Percentiles rank a stretch among this genome's conserved stretches.
Conservation (phyloP, 2,329 filamentous ascomycete genomes). For the Dryadomyces quercus-mongolicae region DNA sequence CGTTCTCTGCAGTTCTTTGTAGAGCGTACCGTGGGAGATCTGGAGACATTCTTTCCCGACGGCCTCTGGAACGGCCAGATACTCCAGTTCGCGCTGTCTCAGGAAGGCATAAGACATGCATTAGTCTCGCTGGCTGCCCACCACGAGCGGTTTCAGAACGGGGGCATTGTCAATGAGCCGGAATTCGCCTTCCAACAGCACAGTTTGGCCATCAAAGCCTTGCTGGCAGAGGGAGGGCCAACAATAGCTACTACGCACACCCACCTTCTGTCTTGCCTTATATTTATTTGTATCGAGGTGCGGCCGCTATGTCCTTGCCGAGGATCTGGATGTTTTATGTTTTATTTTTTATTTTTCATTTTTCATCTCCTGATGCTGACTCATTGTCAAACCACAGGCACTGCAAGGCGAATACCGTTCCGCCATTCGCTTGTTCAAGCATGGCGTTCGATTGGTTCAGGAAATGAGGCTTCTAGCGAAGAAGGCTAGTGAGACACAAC, state of each 20-base stretch:
- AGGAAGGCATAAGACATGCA: slow-evolving; percentile 8
- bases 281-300: slow-evolving; percentile 9
- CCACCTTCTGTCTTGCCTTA: slow-evolving; percentile 8
- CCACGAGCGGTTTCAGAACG: slow-evolving; percentile 4
- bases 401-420: slow-evolving; percentile 8
- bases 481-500: neutral
- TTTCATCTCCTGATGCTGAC: neutral
- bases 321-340: neutral
- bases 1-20: slow-evolving; percentile 8
- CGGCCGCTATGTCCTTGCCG: too few species aligned
- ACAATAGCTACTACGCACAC: neutral
- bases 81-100: slow-evolving; percentile 6
- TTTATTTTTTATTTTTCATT: neutral
- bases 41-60: slow-evolving; percentile 9
- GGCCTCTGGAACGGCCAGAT: slow-evolving; percentile 9
- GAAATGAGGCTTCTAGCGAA: neutral
- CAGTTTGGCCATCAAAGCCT: slow-evolving; percentile 5
- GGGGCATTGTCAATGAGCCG: neutral
- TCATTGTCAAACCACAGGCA: neutral
- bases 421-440: slow-evolving; percentile 7
- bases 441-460: slow-evolving; percentile 5
- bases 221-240: neutral
- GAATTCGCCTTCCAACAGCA: slow-evolving; percentile 5
- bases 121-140: slow-evolving; percentile 8
- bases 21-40: slow-evolving; percentile 5